Base-by-base conservation (phyloP, 2,329 filamentous ascomycete genomes). In the Epichloe sp. region DNA sequence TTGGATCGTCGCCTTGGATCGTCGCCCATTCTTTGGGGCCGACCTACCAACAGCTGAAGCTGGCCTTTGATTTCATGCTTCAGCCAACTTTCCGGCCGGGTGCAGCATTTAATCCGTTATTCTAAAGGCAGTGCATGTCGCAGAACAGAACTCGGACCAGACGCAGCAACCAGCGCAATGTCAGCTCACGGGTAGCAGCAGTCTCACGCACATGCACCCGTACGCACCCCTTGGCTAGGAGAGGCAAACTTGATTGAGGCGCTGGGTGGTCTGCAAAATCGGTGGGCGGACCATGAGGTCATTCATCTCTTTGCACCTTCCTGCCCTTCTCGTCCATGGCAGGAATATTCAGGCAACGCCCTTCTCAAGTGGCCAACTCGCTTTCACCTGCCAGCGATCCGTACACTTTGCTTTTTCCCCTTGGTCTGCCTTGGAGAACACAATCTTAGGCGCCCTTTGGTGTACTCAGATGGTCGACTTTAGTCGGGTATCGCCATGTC, bases 141-240 rank as follows among this genome's bases (percentile, higher is more conserved):
- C 49, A 51, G 23, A 47, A 46, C 49, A 51, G 23, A 47, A 46
- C 49, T 34, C n/a, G 36, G 43, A 40, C 42, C 35, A 10, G 12
- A 8, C 19, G 15, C 47, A n/a, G 23, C 37, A 26, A 42, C 44
- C 31, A 14, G 21, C 41, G 19, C 41, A 43, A 21, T 19, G 11
- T 43, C 41, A 43, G n/a, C 41, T 12, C 19, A 15, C 42, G 42
- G 21, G 8, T 4, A 34, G 21, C 42, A 31, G 42, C 42, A 44
- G 40, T 42, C 19, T 42, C 7, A 10, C 26, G 26, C 26, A 10
- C 26, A 10, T 31, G 7, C 7, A 31, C 26, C 26, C 7, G 7
- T 7, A 10, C 7, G 3, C 26, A 31, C 26, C 26, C 26, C 26
- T 31, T 31, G 26, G 8, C 26, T 3, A 31, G 40, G n/a, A 21